Base-by-base conservation (phyloP, 345 rosid genomes). In the Moringa oleifera region DNA sequence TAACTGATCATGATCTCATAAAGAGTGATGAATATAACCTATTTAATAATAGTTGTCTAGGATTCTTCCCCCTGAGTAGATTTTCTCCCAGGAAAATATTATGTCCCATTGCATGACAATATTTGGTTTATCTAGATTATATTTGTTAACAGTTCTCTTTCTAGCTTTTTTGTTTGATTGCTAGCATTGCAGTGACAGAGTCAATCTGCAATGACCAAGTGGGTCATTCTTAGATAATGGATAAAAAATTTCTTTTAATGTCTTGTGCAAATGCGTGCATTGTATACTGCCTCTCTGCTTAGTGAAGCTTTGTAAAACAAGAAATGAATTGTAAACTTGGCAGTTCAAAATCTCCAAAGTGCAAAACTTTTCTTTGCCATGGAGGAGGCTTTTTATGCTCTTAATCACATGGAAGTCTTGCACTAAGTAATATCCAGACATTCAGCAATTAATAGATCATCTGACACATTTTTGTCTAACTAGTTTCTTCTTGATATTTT, bases 381-480 rank as follows among this genome's bases (percentile, higher is more conserved):
- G 12, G 47, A 41, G 13, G 13, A 41, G 2, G 12, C 12, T 41
- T 4, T 15, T 4, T 41, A 41, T 41, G 47, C 47, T 41, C 47
- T 15, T 41, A 41, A 16, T 16, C 47, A 2, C 33, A 28, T 2
- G 33, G 8, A 28, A 28, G 8, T 28, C 47, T 41, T 41, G 47
- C 12, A 41, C 47, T 15, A 28, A 28, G 33, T 28, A 41, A 41
- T 41, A 11, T 41, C 17, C 47, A 41, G 13, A 41, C 47, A 11
- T 2, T 41, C 47, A 41, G 17, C 47, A 15, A 15, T 41, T 41
- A 11, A 41, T 41, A 9, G 1, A 11, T 4, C 12, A 41, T 41
- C 47, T 41, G 9, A 28, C 33, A 25, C 46, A 46, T 70, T 61
- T 23, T 12, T 64, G 51, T 55, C 22, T 49, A 20, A 19, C 23